Evolutionary conservation across 352 stramenopile species (phyloP).

Genomic region (Albugo laibachii): DNA sequence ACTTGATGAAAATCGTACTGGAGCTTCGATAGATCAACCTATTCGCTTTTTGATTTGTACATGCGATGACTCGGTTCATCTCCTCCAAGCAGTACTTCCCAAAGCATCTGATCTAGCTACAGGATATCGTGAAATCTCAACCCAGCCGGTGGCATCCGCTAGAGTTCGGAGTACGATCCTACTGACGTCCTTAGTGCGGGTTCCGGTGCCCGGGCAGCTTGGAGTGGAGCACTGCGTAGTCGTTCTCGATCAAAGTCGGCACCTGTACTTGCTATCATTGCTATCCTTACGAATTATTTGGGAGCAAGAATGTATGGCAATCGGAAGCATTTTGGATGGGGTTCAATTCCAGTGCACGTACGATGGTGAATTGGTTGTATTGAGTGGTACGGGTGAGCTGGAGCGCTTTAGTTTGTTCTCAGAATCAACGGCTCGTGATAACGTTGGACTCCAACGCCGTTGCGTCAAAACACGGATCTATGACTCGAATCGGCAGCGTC

Average conservation of each 20-base stretch:
- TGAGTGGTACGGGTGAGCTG: constrained; percentile 42
- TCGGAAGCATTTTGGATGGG: constrained; percentile 23
- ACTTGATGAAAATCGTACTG: no score
- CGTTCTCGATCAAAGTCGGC: constrained; percentile 42
- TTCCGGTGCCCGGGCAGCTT: constrained; percentile 21
- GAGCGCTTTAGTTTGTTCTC: constrained; percentile 40
- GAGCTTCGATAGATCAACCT: constrained; percentile 7
- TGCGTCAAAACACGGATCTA: constrained; percentile 26
- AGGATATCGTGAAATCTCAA: constrained; percentile 20
- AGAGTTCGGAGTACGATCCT: constrained; percentile 22
- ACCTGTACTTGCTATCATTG: constrained; percentile 38
- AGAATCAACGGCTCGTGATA: constrained; percentile 27
- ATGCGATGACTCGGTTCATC: constrained; percentile 28
- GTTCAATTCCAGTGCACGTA: constrained; percentile 21
- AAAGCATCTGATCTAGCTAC: constrained; percentile 36
- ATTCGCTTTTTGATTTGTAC: constrained; percentile 34
- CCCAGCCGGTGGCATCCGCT: constrained; percentile 25
- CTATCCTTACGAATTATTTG: constrained; percentile 31
- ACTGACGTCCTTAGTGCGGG: constrained; percentile 25
- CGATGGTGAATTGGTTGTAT: constrained; percentile 32
- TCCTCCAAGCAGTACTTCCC: constrained; percentile 26
- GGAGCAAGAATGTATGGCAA: constrained; percentile 15
- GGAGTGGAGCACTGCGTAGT: constrained; percentile 36
- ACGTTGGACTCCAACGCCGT: constrained; percentile 28
- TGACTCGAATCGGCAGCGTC: constrained; percentile 16